These are phyloP conservation scores for Sphagnum magellanicum DNA, from an alignment of 228 moss, liverwort and hornwort species.

Conservation along the genomic window DNA sequence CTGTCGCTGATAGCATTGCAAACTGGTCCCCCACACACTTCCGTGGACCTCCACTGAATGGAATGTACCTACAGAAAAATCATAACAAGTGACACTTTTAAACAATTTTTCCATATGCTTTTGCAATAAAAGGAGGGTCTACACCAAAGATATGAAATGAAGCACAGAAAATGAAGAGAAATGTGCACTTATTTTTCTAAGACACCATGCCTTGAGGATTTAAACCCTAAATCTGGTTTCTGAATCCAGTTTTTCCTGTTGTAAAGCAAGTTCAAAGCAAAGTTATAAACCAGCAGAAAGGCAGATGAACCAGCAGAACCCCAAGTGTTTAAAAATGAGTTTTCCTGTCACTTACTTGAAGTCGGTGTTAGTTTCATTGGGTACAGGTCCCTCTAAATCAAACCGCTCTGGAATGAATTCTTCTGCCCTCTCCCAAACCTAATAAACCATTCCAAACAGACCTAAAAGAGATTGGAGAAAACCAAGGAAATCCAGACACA, in stretches of 20 bases:
- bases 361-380: slow-evolving; percentile 92
- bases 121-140: neutral
- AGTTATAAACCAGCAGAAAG: neutral
- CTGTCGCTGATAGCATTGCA: slow-evolving; percentile 93
- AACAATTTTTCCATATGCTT: neutral
- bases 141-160: neutral
- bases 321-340: neutral
- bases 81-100: neutral
- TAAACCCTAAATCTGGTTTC: neutral
- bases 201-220: neutral
- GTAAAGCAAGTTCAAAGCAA: no score
- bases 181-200: neutral
- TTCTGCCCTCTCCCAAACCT: slow-evolving; percentile 90
- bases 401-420: slow-evolving; percentile 93
- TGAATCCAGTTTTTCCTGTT: neutral
- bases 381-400: slow-evolving; percentile 68
- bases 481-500: neutral
- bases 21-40: slow-evolving; percentile 99
- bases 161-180: neutral
- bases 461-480: neutral
- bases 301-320: neutral
- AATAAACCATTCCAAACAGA: neutral
- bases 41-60: slow-evolving; percentile 95
- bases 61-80: slow-evolving; percentile 58
- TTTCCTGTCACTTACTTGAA: slow-evolving; percentile 38